Evolutionary conservation across 768 basidiomycete species (phyloP).

Genomic region (Phanerochaete carnosa): DNA sequence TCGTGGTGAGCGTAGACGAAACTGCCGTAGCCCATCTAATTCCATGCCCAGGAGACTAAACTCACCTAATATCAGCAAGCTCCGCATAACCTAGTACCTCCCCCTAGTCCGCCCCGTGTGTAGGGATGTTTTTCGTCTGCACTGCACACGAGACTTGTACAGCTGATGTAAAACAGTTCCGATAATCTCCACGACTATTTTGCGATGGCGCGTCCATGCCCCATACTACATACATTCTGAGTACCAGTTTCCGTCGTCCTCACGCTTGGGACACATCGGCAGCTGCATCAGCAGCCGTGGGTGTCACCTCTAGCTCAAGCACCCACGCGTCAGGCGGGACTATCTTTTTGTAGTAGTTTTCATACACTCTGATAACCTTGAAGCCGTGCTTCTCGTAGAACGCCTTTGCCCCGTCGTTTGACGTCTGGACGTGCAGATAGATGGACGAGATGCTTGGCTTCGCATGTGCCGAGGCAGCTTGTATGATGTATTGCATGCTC

Average conservation of each 20-base stretch:
- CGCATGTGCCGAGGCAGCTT: conserved; percentile 53
- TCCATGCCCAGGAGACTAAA: conserved; percentile 6
- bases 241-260: background rate
- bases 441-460: conserved; percentile 66
- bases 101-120: conserved; percentile 5
- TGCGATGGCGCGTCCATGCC: background rate
- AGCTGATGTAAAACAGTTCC: conserved; percentile 12
- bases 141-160: conserved; percentile 7
- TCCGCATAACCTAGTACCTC: conserved; percentile 9
- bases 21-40: background rate
- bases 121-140: background rate
- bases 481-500: conserved; percentile 63
- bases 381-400: conserved; percentile 89
- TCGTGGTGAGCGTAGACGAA: background rate
- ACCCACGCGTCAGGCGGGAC: conserved; percentile 84
- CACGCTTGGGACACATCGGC: background rate
- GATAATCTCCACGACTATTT: background rate
- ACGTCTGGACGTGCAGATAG: conserved; percentile 86
- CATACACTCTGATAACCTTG: conserved; percentile 56
- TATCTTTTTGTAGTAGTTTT: conserved; percentile 90
- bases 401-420: conserved; percentile 68
- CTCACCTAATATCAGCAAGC: conserved; percentile 10
- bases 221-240: background rate
- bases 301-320: conserved; percentile 57
- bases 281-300: background rate